Evolutionary conservation across 1,139 yeast genomes (phyloP), one percentile per base, ranked within the genome.

Genomic region (Saccharomyces hybrid): DNA sequence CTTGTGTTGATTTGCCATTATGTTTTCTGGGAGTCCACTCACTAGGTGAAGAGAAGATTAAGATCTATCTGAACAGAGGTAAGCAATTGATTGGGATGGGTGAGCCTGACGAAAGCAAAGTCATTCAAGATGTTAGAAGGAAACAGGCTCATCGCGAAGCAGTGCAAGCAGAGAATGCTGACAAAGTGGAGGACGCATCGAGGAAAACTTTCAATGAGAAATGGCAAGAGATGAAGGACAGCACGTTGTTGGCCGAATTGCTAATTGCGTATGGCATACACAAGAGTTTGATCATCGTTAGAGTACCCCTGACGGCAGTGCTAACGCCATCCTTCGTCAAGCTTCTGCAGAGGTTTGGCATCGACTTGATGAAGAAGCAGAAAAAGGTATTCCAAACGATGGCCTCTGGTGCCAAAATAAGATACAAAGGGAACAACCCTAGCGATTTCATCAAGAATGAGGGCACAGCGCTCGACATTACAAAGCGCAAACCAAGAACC

Each of bases 221-320:
- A 49, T 62, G 66, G 64, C 56, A 56, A 32, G 52, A 55, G 25
- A 46, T 64, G 38, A 66, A 64, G 57, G 67, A 61, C 26, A 67
- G 68, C 47, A 74, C 81, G 4, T 63, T 86, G 31, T 71, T 81
- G 66, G 81, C 90, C 0, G 97, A 93, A 69, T 82, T 89, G 63
- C 84, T 89, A 20, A 79, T 95, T 59, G 99, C 99, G 0, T 93
- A 93, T 69, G 96, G 96, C 4, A 75, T 93, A 53, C 99, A 93
- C 75, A 93, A 95, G 73, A 82, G 95, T 5, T 76, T 91, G 58
- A 71, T 82, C 47, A 81, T 93, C 61, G 78, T 89, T 47, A 79
- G 99, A 60, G 73, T 93, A 7, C 99, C 99, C 11, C 71, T 90
- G 46, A 85, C 97, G 0, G 97, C 97, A 0, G 96, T 96, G 5